Conservation (phyloP, 2,329 filamentous ascomycete genomes). For the Periconia digitata region DNA sequence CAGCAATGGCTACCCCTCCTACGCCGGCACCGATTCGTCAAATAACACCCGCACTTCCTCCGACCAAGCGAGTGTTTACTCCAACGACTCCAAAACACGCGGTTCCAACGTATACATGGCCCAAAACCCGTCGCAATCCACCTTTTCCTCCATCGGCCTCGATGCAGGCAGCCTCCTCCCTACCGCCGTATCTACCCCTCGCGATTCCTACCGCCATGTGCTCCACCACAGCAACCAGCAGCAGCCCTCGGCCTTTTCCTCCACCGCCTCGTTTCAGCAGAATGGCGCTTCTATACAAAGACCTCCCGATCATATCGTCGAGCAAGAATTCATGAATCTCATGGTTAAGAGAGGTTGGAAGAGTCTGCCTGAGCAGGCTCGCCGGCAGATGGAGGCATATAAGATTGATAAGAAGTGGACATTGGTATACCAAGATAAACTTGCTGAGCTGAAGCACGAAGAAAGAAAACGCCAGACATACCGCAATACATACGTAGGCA, state of each 20-base stretch:
- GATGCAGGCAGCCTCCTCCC: constrained; percentile 43
- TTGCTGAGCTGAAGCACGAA: constrained; percentile 92
- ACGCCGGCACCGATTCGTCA: constrained; percentile 45
- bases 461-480: constrained; percentile 81
- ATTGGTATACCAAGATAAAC: constrained; percentile 87
- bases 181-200: constrained; percentile 41
- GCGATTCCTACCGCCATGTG: constrained; percentile 46
- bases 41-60: constrained; percentile 59
- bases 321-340: constrained; percentile 86
- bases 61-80: constrained; percentile 67
- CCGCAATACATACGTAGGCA: constrained; percentile 62
- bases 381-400: constrained; percentile 94
- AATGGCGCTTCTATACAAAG: constrained; percentile 66
- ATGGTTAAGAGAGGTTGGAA: constrained; percentile 99
- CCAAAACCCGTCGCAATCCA: constrained; percentile 61
- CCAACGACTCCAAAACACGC: constrained; percentile 61
- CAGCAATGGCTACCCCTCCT: constrained; percentile 27
- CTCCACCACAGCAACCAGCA: constrained; percentile 39
- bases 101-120: constrained; percentile 52
- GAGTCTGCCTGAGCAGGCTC: constrained; percentile 90
- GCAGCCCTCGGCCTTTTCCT: constrained; percentile 50
- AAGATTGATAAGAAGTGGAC: constrained; percentile 97
- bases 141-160: constrained; percentile 48
- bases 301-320: constrained; percentile 77
- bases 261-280: constrained; percentile 53